A percentile compares a stretch with the other conserved stretches of the same genome.
phyloP scores from a whole-genome alignment of 148 eudicot species.

The Chenopodium quinoa region DNA sequence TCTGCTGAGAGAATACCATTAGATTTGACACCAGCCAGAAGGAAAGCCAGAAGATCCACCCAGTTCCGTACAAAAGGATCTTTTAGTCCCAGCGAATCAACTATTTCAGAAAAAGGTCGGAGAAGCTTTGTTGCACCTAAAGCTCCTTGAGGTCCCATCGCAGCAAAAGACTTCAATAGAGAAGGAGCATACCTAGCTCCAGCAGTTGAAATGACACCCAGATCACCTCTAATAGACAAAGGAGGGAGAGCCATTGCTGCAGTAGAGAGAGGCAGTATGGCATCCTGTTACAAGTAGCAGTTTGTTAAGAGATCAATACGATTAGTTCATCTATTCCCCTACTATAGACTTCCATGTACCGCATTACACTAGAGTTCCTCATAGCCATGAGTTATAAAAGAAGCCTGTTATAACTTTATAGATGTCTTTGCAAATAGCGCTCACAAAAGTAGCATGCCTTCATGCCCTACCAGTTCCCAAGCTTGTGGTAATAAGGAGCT shows the following conservation, averaged over 20 bases:
- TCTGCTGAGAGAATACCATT: conserved; percentile 95
- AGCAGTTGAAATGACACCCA: conserved; percentile 88
- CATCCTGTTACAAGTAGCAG: conserved; percentile 53
- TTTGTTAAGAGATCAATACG: not conserved
- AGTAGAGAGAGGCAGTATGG: conserved; percentile 80
- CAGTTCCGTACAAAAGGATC: conserved; percentile 92
- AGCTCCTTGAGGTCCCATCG: conserved; percentile 94
- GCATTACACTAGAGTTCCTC: not conserved
- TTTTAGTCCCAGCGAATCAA: conserved; percentile 76
- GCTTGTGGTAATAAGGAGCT: conserved; percentile 1
- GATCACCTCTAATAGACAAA: conserved; percentile 84
- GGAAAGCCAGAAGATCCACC: conserved; percentile 94
- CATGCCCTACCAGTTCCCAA: not conserved
- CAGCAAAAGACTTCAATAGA: conserved; percentile 72
- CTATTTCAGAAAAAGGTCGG: conserved; percentile 77
- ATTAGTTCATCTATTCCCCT: not conserved
- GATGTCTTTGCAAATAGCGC: not conserved
- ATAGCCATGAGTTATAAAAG: not conserved
- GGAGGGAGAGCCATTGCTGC: conserved; percentile 99
- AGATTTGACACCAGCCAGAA: conserved; percentile 96
- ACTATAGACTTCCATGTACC: not conserved
- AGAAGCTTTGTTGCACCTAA: conserved; percentile 94
- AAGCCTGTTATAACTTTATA: not conserved
- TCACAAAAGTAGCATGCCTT: not conserved
- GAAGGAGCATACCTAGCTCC: conserved; percentile 85